Conservation (phyloP, 2,329 filamentous ascomycete genomes). For the Colletotrichum sp. region DNA sequence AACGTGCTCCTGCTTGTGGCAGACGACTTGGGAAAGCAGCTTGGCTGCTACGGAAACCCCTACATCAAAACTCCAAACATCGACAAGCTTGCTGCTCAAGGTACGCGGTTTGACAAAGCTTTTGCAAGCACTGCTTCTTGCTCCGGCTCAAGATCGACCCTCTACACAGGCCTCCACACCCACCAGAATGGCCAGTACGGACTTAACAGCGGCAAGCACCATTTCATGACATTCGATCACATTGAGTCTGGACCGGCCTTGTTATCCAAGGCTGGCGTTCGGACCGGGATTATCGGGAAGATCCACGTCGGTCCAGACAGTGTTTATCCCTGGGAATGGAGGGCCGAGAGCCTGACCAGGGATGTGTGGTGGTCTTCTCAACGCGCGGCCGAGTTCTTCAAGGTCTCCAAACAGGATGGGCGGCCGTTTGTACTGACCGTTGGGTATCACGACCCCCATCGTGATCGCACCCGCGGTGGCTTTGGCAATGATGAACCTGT, state of each 20-base stretch:
- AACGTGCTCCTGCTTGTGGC: conserved; percentile 46
- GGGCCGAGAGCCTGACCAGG: background rate
- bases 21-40: conserved; percentile 44
- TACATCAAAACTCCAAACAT: conserved; percentile 42
- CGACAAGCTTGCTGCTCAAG: conserved; percentile 41
- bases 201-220: conserved; percentile 37
- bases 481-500: background rate
- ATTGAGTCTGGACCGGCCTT: conserved; percentile 31
- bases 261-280: background rate
- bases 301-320: background rate
- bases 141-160: conserved; percentile 48
- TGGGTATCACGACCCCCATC: background rate
- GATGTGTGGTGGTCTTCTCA: background rate
- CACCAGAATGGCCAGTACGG: conserved; percentile 55
- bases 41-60: conserved; percentile 39
- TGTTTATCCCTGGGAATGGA: background rate
- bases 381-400: background rate
- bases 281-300: background rate
- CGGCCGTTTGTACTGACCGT: background rate
- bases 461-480: background rate
- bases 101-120: conserved; percentile 40
- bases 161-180: conserved; percentile 55
- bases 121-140: conserved; percentile 54
- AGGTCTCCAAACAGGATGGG: background rate
- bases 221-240: conserved; percentile 47